These are phyloP conservation scores for Mycena capillaripes DNA, from an alignment of 768 basidiomycete species.

Conservation along the genomic window DNA sequence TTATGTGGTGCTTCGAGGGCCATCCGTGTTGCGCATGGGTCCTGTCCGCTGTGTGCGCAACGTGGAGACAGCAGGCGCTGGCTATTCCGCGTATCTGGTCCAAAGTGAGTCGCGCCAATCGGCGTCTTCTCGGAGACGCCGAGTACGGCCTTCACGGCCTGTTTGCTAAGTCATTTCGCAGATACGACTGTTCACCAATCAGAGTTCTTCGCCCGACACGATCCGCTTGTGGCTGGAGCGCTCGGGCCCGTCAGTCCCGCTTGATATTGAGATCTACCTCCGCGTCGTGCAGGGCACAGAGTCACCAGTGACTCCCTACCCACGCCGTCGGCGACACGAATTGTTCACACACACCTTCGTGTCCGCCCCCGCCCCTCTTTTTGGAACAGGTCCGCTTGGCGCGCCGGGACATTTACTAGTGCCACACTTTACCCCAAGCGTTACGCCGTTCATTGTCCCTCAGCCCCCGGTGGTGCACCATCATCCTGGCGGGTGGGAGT, in stretches of 20 bases:
- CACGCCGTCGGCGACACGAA: constrained; percentile 46
- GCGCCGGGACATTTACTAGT: constrained; percentile 47
- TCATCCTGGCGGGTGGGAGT: constrained; percentile 55
- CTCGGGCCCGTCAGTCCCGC: constrained; percentile 75
- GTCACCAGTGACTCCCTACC: constrained; percentile 44
- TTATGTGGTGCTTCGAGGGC: constrained; percentile 76
- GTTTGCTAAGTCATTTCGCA: constrained; percentile 44
- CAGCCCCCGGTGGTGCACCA: constrained; percentile 57
- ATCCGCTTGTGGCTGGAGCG: constrained; percentile 88
- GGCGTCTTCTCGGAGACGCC: constrained; percentile 32
- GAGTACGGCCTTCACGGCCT: constrained; percentile 16
- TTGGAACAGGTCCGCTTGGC: constrained; percentile 29
- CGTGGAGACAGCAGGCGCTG: constrained; percentile 77
- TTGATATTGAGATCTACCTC: constrained; percentile 87
- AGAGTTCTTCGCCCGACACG: constrained; percentile 80
- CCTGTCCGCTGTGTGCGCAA: constrained; percentile 74
- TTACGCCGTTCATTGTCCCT: constrained; percentile 62
- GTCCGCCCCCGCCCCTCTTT: constrained; percentile 45
- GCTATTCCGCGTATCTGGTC: constrained; percentile 83
- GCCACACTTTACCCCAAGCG: constrained; percentile 51
- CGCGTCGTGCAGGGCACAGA: constrained; percentile 58
- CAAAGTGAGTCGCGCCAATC: constrained; percentile 64
- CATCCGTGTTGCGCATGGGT: constrained; percentile 85
- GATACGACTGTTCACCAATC: constrained; percentile 83
- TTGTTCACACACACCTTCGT: constrained; percentile 51